These are phyloP conservation scores for Ilyonectria destructans DNA, from an alignment of 2,329 filamentous ascomycete species.

Conservation along the genomic window DNA sequence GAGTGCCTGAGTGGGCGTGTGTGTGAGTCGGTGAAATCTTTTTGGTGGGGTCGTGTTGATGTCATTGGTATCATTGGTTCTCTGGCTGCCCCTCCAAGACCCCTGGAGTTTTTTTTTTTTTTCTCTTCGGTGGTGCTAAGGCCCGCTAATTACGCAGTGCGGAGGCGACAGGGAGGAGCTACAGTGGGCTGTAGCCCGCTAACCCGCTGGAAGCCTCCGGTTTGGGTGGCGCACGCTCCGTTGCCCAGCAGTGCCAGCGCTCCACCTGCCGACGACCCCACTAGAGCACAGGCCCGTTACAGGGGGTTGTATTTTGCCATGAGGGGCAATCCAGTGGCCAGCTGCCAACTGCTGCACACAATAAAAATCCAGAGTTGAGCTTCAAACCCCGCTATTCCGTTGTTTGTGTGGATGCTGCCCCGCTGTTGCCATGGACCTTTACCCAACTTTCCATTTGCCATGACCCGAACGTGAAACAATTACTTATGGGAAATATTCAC, in stretches of 20 bases:
- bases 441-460: background rate
- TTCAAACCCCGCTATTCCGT: background rate
- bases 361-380: background rate
- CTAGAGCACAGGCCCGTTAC: conserved; percentile 37
- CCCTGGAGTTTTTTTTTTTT: conserved; percentile 42
- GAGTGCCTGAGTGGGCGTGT: background rate
- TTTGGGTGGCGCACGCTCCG: conserved; percentile 16
- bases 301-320: conserved; percentile 33
- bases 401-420: background rate
- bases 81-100: conserved; percentile 38
- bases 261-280: conserved; percentile 36
- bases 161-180: conserved; percentile 9
- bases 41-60: conserved; percentile 50
- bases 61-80: conserved; percentile 53
- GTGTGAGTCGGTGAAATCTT: conserved; percentile 46
- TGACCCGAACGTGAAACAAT: background rate
- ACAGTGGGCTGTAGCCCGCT: no score
- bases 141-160: conserved; percentile 19
- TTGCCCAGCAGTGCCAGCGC: conserved; percentile 20
- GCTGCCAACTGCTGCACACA: background rate
- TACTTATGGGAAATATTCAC: background rate
- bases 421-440: background rate
- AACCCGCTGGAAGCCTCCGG: conserved; percentile 12
- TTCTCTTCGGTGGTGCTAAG: conserved; percentile 21
- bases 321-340: conserved; percentile 3